These are phyloP conservation scores for Biscogniauxia mediterranea DNA, from an alignment of 2,329 filamentous ascomycete species.

Conservation along the genomic window DNA sequence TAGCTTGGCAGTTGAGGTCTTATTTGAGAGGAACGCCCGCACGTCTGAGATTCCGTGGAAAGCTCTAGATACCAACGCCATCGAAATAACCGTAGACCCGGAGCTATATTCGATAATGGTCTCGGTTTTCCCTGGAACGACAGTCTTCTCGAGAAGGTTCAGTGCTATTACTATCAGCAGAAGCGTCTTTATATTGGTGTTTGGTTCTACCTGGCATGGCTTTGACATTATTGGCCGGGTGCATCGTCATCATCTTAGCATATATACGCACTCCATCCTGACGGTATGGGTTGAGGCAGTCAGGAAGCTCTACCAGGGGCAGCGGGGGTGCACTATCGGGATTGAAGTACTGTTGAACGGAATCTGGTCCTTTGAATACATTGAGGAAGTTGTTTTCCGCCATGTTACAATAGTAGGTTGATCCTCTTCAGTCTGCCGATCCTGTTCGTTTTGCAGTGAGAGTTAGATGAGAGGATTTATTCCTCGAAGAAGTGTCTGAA, in stretches of 20 bases:
- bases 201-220: slow-evolving; percentile 51
- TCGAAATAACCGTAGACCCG: slow-evolving; percentile 60
- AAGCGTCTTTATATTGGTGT: too few relatives aligned
- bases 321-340: slow-evolving; percentile 56
- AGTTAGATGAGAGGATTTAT: not conserved
- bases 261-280: slow-evolving; percentile 60
- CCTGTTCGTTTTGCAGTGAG: not conserved
- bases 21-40: slow-evolving; percentile 57
- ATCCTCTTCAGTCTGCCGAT: not conserved
- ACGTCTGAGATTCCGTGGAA: slow-evolving; percentile 51
- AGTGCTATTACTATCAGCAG: slow-evolving; percentile 36
- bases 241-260: slow-evolving; percentile 65
- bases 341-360: slow-evolving; percentile 58
- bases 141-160: slow-evolving; percentile 46
- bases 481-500: not conserved
- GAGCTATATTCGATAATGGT: slow-evolving; percentile 61
- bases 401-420: slow-evolving; percentile 17
- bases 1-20: slow-evolving; percentile 52
- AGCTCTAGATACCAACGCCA: slow-evolving; percentile 53
- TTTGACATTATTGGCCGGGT: slow-evolving; percentile 65
- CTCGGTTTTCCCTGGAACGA: slow-evolving; percentile 43
- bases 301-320: slow-evolving; percentile 60
- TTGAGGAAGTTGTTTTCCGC: slow-evolving; percentile 41
- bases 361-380: slow-evolving; percentile 56
- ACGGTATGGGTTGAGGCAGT: slow-evolving; percentile 54